Conservation (phyloP, 805 yeast species). For the Candida vaughaniae region DNA sequence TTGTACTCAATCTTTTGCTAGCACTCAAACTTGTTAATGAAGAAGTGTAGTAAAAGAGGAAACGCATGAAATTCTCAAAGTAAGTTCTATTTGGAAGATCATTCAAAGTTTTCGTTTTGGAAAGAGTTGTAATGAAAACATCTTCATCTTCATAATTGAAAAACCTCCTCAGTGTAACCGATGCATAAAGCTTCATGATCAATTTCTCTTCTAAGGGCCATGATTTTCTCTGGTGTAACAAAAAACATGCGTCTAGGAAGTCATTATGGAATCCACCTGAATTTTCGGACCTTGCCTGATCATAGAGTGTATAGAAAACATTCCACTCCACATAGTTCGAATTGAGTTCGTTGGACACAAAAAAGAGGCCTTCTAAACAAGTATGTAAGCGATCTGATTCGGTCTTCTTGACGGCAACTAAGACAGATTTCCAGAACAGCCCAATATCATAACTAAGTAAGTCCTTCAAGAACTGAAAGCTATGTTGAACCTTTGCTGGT, state of each 20-base stretch:
- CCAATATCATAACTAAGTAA: constrained; percentile 5
- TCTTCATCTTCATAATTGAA: constrained; percentile 37
- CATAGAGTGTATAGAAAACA: constrained; percentile 22
- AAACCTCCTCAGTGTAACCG: constrained; percentile 32
- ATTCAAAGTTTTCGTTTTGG: constrained; percentile 18
- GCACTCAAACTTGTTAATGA: constrained; percentile 20
- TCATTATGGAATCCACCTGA: constrained; percentile 21
- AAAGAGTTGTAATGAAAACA: constrained; percentile 18
- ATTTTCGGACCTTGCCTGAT: constrained; percentile 11
- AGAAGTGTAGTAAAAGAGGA: constrained; percentile 33
- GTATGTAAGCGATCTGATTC: not conserved
- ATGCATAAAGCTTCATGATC: constrained; percentile 26
- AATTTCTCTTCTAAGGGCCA: constrained; percentile 25
- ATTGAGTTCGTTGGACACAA: constrained; percentile 5
- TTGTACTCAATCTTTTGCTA: constrained; percentile 30
- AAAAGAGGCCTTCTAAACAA: constrained; percentile 12
- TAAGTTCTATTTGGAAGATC: constrained; percentile 29
- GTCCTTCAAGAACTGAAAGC: constrained; percentile 6
- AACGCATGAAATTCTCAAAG: constrained; percentile 36
- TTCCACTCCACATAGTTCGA: constrained; percentile 16
- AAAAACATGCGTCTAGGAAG: constrained; percentile 28
- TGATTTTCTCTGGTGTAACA: constrained; percentile 20
- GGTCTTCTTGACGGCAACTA: not conserved
- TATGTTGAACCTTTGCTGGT: constrained; percentile 3
- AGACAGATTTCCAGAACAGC: constrained; percentile 7